phyloP scores from a whole-genome alignment of 805 yeast genomes.

The Candida silvicultrix region DNA sequence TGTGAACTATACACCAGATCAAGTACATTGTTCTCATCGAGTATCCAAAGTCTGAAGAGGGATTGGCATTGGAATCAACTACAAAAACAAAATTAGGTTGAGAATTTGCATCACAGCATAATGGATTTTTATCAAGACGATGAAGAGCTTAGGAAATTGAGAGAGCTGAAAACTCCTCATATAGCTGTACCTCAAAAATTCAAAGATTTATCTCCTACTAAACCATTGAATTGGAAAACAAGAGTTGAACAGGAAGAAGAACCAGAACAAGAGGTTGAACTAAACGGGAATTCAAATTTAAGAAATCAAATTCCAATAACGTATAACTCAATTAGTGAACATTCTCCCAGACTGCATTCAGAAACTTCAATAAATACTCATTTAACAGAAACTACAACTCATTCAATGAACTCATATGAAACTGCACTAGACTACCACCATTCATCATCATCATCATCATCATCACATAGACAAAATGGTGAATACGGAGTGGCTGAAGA shows the following conservation, averaged over 20 bases:
- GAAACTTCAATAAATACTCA: conserved; percentile 10
- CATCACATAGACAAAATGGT: neutral
- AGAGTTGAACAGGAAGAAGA: neutral
- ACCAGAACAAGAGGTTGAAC: neutral
- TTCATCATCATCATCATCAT: neutral
- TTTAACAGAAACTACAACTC: conserved; percentile 7
- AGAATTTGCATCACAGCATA: neutral
- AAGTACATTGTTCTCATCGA: neutral
- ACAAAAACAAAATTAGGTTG: too few species aligned
- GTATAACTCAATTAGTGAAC: neutral
- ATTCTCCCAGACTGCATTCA: neutral
- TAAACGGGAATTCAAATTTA: neutral
- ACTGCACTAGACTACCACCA: conserved; percentile 15
- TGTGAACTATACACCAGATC: too few species aligned
- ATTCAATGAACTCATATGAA: conserved; percentile 11
- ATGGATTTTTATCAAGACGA: neutral
- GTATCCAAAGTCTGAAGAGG: too few species aligned
- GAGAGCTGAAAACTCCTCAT: conserved; percentile 5
- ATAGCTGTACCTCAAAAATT: neutral
- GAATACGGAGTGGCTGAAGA: neutral
- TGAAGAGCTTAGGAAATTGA: neutral
- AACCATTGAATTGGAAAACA: conserved; percentile 16
- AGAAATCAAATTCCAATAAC: neutral
- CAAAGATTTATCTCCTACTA: conserved; percentile 18
- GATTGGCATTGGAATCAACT: too few species aligned